Base-by-base conservation (phyloP, 768 basidiomycete genomes). In the Termitomyces heimii region DNA sequence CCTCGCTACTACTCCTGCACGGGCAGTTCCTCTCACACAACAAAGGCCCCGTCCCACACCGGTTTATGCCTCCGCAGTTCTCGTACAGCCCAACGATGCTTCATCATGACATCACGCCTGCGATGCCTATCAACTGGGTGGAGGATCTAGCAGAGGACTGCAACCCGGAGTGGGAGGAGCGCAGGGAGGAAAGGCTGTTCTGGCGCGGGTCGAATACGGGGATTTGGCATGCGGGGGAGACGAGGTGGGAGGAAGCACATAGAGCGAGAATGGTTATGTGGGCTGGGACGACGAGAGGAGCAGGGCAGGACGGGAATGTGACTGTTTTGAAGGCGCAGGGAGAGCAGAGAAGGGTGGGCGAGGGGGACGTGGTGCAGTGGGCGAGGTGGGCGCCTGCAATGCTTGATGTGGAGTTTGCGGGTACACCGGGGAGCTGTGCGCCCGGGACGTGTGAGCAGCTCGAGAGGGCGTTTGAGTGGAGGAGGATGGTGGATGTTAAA, bases 171-270 rank as follows among this genome's bases (percentile, higher is more conserved):
- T 91, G 87, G 85, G 77, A 79, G 2, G 73, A 78, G 48, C 87
- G 84, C 68, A 56, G 64, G 1, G 79, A 86, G 60, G 78, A 82
- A 54, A 65, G 79, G 29, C 56, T 90, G 46, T 75, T 81, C 51
- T 92, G 89, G 89, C 72, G 89, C 20, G 89, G 89, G 3, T 79
- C 81, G 35, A 89, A 83, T 29, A 90, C 88, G 3, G 88, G 89
- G 26, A 85, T 82, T 1, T 75, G 69, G 66, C 79, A 79, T 53
- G 67, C 67, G 2, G 59, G 62, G 2, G 56, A 66, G 8, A 67
- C 70, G 35, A 62, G 72, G 37, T 85, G 85, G 85, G 61, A 62
- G 60, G 61, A 73, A 20, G 62, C 73, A 20, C 84, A 85, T 47
- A 67, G 84, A 5, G 65, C 67, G 0, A 62, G 77, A 18, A 64